phyloP scores from a whole-genome alignment of 1,284 basidiomycete genomes.

The Pseudozyma sp. region DNA sequence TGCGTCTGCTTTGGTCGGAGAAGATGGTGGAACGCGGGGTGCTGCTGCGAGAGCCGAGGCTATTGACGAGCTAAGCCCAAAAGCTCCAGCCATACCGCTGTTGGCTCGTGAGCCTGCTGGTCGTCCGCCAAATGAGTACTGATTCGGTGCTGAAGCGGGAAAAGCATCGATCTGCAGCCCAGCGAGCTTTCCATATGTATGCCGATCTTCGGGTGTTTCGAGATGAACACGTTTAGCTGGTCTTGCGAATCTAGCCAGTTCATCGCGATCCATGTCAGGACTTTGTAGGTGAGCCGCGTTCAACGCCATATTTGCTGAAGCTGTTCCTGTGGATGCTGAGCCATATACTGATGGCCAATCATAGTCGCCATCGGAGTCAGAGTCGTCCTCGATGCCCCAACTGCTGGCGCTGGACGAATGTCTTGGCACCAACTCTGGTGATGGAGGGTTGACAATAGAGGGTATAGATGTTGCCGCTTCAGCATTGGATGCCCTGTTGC shows the following conservation, averaged over 20 bases:
- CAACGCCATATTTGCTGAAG: not conserved
- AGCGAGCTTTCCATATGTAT: constrained; percentile 43
- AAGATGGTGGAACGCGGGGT: constrained; percentile 46
- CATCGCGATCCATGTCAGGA: constrained; percentile 35
- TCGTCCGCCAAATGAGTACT: constrained; percentile 9
- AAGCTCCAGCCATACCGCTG: constrained; percentile 36
- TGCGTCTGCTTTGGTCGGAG: constrained; percentile 33
- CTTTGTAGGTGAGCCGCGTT: constrained; percentile 6
- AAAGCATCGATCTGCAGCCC: constrained; percentile 37
- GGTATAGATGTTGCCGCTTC: constrained; percentile 19
- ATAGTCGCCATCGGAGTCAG: constrained; percentile 50
- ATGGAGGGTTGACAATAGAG: constrained; percentile 39
- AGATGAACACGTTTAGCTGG: constrained; percentile 37
- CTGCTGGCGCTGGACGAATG: constrained; percentile 46
- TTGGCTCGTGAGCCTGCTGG: constrained; percentile 13
- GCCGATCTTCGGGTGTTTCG: constrained; percentile 42
- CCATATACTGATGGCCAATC: constrained; percentile 22
- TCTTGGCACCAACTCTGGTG: constrained; percentile 38
- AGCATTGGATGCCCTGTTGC: not conserved
- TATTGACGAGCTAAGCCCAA: constrained; percentile 33
- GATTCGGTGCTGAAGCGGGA: constrained; percentile 8
- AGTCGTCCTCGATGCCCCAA: constrained; percentile 48
- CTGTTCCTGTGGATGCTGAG: constrained; percentile 1
- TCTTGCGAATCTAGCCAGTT: constrained; percentile 36
- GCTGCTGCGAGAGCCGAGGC: constrained; percentile 21